Evolutionary conservation across 805 yeast genomes (phyloP), one percentile per base, ranked within the genome.

Genomic region (Teunomyces pallodes): DNA sequence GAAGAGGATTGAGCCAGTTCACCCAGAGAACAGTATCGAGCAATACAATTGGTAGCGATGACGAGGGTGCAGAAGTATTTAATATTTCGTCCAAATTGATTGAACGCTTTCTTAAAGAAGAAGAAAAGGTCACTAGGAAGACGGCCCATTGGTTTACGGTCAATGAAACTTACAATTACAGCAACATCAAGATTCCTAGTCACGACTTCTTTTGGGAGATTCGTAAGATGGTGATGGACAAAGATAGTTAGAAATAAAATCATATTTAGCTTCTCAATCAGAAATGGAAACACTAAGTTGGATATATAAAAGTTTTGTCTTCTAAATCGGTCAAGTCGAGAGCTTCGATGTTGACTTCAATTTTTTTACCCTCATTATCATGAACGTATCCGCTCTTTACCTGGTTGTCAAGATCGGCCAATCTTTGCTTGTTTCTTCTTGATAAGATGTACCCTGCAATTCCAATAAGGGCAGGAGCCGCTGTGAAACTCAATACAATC

Each of bases 301-400:
- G 83, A 50, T 81, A 81, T 20, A 80, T 76, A 50, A 79, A 81
- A 14, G 67, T 58, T 53, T 74, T 64, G 55, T 79, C 80, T 51
- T 81, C 81, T 26, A 73, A 57, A 55, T 81, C 84, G 3, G 86
- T 81, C 33, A 79, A 58, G 59, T 80, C 85, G 47, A 79, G 60
- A 52, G 70, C 64, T 1, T 81, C 80, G 40, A 70, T 49, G 50
- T 75, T 65, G 13, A 73, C 79, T 17, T 58, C 54, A 16, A 50
- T 54, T 33, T 55, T 47, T 10, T 65, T 60, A 29, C 72, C 69
- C 9, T 52, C 54, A 9, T 64, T 67, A 28, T 58, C 60, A 36
- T 62, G 62, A 8, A 67, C 72, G 26, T 53, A 46, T 3, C 55
- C 64, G 36, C 64, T 57, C 43, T 70, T 66, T 33, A 59, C 61